Evolutionary conservation across 768 basidiomycete species (phyloP).

Genomic region (Kwoniella bestiolae): DNA sequence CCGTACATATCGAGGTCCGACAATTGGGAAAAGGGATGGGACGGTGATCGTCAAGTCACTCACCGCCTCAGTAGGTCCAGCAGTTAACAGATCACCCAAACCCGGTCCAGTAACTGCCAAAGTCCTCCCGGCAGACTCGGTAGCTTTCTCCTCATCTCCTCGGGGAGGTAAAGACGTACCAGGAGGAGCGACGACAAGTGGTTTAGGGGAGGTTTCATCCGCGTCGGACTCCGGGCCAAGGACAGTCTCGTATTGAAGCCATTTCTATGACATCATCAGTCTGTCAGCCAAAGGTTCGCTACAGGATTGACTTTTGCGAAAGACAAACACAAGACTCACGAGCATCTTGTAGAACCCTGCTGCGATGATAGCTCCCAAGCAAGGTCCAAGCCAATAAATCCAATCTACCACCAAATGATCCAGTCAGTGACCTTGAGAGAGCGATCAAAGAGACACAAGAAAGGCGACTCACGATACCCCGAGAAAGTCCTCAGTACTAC

Average conservation of each 20-base stretch:
- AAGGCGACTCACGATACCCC: slow-evolving; percentile 35
- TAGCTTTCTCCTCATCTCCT: slow-evolving; percentile 32
- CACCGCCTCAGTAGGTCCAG: slow-evolving; percentile 29
- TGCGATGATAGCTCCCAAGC: slow-evolving; percentile 51
- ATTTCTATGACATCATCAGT: slow-evolving; percentile 29
- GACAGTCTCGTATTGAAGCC: slow-evolving; percentile 56
- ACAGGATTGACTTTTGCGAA: no score
- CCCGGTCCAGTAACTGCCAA: slow-evolving; percentile 52
- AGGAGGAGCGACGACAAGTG: slow-evolving; percentile 1
- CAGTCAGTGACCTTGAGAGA: neutral
- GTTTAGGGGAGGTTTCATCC: slow-evolving; percentile 12
- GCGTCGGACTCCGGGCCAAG: slow-evolving; percentile 50
- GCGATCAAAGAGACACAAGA: neutral
- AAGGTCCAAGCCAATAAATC: slow-evolving; percentile 56
- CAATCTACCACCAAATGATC: slow-evolving; percentile 34
- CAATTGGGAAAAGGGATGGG: no score
- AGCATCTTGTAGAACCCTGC: slow-evolving; percentile 57
- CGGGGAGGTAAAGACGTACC: slow-evolving; percentile 8
- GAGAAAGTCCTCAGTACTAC: slow-evolving; percentile 49
- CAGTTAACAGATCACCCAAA: slow-evolving; percentile 54
- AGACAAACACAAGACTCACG: slow-evolving; percentile 22
- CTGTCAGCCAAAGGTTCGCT: no score
- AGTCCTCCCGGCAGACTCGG: slow-evolving; percentile 21
- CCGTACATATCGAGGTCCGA: neutral
- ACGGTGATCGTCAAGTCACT: no score